Evolutionary conservation across 345 rosid species (phyloP).

Genomic region (Orychophragmus violaceus): DNA sequence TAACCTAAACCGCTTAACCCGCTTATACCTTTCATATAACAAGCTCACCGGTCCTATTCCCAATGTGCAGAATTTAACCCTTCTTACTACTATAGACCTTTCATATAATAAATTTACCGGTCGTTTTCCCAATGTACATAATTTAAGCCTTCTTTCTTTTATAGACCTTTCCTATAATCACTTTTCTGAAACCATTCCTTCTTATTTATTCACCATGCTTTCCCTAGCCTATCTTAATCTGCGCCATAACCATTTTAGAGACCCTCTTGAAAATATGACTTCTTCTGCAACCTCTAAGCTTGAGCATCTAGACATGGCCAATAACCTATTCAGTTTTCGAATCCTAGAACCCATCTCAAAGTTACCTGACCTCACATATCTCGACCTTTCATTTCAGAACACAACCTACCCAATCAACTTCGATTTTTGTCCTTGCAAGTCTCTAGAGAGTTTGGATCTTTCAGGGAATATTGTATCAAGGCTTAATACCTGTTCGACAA

Average conservation of each 20-base stretch:
- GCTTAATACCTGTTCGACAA: neutral
- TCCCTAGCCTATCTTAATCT: neutral
- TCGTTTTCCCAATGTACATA: neutral
- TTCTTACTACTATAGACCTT: neutral
- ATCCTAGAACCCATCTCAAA: too few relatives aligned
- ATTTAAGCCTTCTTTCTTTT: neutral
- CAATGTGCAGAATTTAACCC: neutral
- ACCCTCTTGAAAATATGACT: neutral
- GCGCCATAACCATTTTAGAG: neutral
- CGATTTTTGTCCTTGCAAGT: neutral
- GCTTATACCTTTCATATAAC: too few relatives aligned
- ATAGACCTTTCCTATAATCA: neutral
- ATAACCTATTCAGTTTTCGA: neutral
- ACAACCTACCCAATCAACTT: too few relatives aligned
- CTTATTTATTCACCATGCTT: neutral
- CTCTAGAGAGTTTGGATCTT: neutral
- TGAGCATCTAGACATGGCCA: neutral
- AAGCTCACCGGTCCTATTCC: neutral
- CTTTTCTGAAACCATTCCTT: neutral
- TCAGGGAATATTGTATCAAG: neutral
- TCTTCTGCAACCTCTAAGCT: neutral
- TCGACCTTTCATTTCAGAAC: too few relatives aligned
- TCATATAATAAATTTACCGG: neutral
- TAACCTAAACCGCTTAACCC: too few relatives aligned
- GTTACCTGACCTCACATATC: too few relatives aligned